Percentiles rank a stretch among this genome's conserved stretches.
These are phyloP conservation scores for Vigna radiata DNA, from an alignment of 306 rosid species.

Conservation along the genomic window DNA sequence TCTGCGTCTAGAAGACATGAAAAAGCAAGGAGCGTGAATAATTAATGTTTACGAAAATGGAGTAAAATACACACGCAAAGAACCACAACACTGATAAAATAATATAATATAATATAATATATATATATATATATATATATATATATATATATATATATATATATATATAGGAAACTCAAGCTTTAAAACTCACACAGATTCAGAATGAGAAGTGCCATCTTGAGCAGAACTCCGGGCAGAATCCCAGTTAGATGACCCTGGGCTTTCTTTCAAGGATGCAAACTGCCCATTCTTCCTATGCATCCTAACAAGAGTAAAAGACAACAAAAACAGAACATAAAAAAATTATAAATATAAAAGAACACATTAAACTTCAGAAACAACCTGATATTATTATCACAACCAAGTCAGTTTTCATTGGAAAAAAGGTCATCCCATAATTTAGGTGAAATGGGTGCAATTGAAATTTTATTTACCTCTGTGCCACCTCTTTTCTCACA, in stretches of 20 bases:
- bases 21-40: neutral
- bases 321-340: constrained; percentile 13
- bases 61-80: constrained; percentile 11
- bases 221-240: constrained; percentile 58
- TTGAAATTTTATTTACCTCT: constrained; percentile 66
- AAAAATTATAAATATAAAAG: constrained; percentile 17
- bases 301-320: constrained; percentile 70
- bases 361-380: constrained; percentile 23
- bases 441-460: neutral
- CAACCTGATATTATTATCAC: constrained; percentile 19
- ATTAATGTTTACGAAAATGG: constrained; percentile 22
- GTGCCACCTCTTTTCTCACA: constrained; percentile 97
- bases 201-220: constrained; percentile 70
- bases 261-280: constrained; percentile 76
- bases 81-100: constrained; percentile 23
- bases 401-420: constrained; percentile 5
- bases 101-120: constrained; percentile 4
- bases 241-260: constrained; percentile 74
- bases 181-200: constrained; percentile 75
- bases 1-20: constrained; percentile 64
- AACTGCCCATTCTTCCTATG: constrained; percentile 91
- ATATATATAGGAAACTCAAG: constrained; percentile 14
- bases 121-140: constrained; percentile 7
- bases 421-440: constrained; percentile 4
- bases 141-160: constrained; percentile 8